Base-by-base conservation (phyloP, 1,284 basidiomycete species). In the Pterulicium gracile region DNA sequence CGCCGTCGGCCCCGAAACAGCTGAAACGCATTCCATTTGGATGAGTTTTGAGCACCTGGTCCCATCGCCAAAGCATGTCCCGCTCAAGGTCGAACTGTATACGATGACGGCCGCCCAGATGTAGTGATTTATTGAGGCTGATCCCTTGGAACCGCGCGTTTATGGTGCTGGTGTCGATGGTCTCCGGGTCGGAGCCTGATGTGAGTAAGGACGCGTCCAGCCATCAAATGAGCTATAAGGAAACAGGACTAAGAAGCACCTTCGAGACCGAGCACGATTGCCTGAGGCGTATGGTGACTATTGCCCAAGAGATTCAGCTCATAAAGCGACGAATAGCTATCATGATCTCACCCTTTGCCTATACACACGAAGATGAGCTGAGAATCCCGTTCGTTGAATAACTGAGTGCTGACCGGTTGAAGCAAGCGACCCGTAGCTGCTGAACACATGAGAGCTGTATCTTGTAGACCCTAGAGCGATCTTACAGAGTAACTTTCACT, bases 241-340 rank as follows among this genome's bases (percentile, higher is more conserved):
- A n/a, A n/a, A n/a, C n/a, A n/a, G n/a, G n/a, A n/a, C n/a, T n/a
- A n/a, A n/a, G n/a, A n/a, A n/a, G n/a, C 59, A 68, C 86, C 91
- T 75, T 95, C 90, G 21, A 96, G 70, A 7, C 93, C 93, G 19
- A 95, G 77, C 35, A 96, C 75, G 52, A 97, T 81, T 2, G 93
- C 92, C 63, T 95, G 88, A 0, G 93, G 93, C 0, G 93, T 96
- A 66, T 94, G 89, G 63, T 96, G 94, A 1, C 91, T 92, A 56
- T n/a, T n/a, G 19, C 7, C 45, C 40, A 18, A 21, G 27, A 24
- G 23, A 47, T 18, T 40, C 32, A 47, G 46, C 19, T 22, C 44
- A 39, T 35, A 32, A n/a, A 14, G 44, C 39, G 21, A 35, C 45
- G 22, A 48, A 22, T 39, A 36, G 39, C 23, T 17, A 46, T 3